Evolutionary conservation across 2,329 filamentous ascomycete species (phyloP).

Genomic region (Botrytis paeoniae): DNA sequence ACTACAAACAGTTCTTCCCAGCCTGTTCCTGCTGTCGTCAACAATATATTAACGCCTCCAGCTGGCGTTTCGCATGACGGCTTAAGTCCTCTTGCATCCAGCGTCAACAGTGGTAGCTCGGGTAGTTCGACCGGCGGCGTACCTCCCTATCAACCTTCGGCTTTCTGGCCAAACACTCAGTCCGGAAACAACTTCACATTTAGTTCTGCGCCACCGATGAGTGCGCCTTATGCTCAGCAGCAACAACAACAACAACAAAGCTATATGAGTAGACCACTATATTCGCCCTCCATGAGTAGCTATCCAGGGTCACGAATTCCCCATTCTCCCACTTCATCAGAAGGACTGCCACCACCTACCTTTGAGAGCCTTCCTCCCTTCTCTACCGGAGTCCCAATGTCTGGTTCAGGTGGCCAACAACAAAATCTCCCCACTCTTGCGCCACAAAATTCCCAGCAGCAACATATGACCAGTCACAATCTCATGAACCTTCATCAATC

Average conservation of each 20-base stretch:
- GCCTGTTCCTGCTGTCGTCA: slow-evolving; percentile 39
- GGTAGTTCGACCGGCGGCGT: slow-evolving; percentile 55
- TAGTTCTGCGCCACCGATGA: slow-evolving; percentile 46
- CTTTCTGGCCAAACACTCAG: slow-evolving; percentile 56
- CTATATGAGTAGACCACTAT: slow-evolving; percentile 50
- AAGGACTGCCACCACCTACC: slow-evolving; percentile 63
- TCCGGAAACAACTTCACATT: slow-evolving; percentile 51
- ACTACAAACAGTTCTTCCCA: slow-evolving; percentile 43
- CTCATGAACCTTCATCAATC: slow-evolving; percentile 50
- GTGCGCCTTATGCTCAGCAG: slow-evolving; percentile 32
- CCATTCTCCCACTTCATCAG: slow-evolving; percentile 57
- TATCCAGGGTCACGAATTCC: slow-evolving; percentile 50
- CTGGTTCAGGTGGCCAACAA: slow-evolving; percentile 44
- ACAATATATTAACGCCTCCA: slow-evolving; percentile 43
- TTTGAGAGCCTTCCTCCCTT: slow-evolving; percentile 67
- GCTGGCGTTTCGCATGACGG: slow-evolving; percentile 55
- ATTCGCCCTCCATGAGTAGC: slow-evolving; percentile 53
- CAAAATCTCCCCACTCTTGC: slow-evolving; percentile 41
- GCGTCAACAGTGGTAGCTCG: slow-evolving; percentile 58
- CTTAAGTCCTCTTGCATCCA: slow-evolving; percentile 59
- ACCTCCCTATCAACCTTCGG: slow-evolving; percentile 55
- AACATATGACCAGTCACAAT: slow-evolving; percentile 43
- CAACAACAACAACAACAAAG: slow-evolving; percentile 34
- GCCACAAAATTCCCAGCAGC: slow-evolving; percentile 37
- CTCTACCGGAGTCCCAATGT: slow-evolving; percentile 55